These are phyloP conservation scores for Dimargaris cristalligena DNA, from an alignment of 192 early-diverging fungal genomes.

Conservation along the genomic window DNA sequence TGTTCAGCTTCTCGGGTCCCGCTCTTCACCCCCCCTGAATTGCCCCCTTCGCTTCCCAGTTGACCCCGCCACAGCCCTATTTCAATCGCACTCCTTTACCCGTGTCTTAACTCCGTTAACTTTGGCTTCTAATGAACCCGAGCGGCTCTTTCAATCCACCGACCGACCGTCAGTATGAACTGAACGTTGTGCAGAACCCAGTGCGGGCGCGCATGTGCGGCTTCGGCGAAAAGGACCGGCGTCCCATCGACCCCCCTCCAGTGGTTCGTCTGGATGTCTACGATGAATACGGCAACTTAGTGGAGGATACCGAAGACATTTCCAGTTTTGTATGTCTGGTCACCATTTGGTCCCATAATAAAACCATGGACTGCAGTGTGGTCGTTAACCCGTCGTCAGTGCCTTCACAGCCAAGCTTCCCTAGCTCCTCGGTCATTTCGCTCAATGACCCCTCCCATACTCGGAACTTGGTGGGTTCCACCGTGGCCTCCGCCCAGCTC, in stretches of 20 bases:
- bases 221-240: constrained; percentile 58
- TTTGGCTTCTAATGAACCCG: too few species aligned
- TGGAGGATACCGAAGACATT: constrained; percentile 29
- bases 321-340: constrained; percentile 27
- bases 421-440: constrained; percentile 22
- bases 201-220: constrained; percentile 56
- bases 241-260: constrained; percentile 54
- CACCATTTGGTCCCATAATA: constrained; percentile 24
- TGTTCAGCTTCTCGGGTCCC: too few species aligned
- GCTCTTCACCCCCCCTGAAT: too few species aligned
- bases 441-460: constrained; percentile 13
- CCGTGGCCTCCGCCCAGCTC: constrained; percentile 41
- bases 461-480: constrained; percentile 47
- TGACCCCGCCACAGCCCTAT: too few species aligned
- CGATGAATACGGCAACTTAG: constrained; percentile 31
- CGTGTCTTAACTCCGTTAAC: too few species aligned
- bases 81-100: too few species aligned
- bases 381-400: constrained; percentile 32
- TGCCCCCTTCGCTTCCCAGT: too few species aligned
- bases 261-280: constrained; percentile 39
- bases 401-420: constrained; percentile 24
- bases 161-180: constrained; percentile 19
- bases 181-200: constrained; percentile 55
- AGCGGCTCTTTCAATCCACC: not conserved
- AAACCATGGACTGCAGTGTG: constrained; percentile 23